Base-by-base conservation (phyloP, 2,329 filamentous ascomycete genomes). In the Botrytis sinoallii region DNA sequence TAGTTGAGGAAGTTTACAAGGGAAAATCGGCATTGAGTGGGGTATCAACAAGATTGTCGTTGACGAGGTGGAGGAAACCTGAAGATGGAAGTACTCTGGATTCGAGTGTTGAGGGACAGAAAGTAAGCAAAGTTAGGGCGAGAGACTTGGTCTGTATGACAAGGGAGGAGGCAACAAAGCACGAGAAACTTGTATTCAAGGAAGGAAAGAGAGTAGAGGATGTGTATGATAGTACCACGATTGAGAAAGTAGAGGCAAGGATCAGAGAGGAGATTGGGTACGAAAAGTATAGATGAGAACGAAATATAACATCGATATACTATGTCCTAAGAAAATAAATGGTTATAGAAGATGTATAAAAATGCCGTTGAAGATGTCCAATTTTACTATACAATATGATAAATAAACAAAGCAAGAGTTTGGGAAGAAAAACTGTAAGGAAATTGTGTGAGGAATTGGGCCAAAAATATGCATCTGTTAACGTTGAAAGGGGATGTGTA, bases 91-190 rank as follows among this genome's bases (percentile, higher is more conserved):
- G 87, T 65, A 84, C 82, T 22, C 85, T 93, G 22, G 91, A 94
- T 60, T 85, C 88, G 71, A 87, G 86, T 46, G 88, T 89, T 59
- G 87, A 90, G n/a, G 89, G 91, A 35, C 95, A 98, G 82, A 97
- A 93, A 80, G 90, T 87, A 64, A 91, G 93, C n/a, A 88, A 86
- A 4, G 78, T 98, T 7, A 83, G 86, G 46, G 83, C 95, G 78
- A 86, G 87, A 42, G 91, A 97, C 64, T 81, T 98, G 75, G 94
- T 97, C 0, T 93, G 92, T 78, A 93, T 98, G 93, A 98, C 95
- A 1, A 97, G 95, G 82, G 95, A 98, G 75, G 95, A 98, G 83
- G 93, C 92, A 4, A 84, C 86, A 25, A 86, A 88, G 74, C 96
- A 99, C 82, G 93, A 97, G 81, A 92, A 90, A 81, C 86, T 93